A percentile compares a stretch with the other conserved stretches of the same genome.
These are phyloP conservation scores for Prunus mume DNA, from an alignment of 306 rosid species.

Conservation along the genomic window DNA sequence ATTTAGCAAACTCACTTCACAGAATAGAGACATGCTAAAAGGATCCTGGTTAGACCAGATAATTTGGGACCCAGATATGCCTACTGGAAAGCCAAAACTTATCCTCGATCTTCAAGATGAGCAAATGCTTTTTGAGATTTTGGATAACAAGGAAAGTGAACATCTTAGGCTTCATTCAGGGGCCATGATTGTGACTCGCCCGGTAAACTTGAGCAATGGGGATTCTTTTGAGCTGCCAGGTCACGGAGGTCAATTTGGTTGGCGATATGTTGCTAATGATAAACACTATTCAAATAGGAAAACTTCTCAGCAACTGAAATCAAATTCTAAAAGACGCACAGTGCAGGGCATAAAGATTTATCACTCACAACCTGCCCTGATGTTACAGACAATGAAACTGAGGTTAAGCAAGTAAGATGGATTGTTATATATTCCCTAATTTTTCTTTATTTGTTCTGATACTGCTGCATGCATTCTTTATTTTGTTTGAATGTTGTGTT, in stretches of 20 bases:
- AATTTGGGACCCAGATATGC: constrained; percentile 70
- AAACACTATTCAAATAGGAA: constrained; percentile 85
- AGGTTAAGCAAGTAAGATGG: constrained; percentile 87
- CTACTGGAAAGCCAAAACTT: constrained; percentile 65
- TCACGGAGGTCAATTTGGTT: constrained; percentile 83
- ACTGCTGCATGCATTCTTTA: background rate
- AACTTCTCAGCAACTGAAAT: constrained; percentile 89
- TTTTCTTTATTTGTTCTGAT: background rate
- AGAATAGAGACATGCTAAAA: constrained; percentile 73
- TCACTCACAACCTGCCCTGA: constrained; percentile 92
- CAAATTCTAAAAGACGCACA: constrained; percentile 84
- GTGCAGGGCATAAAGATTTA: constrained; percentile 86
- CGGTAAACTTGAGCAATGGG: constrained; percentile 49
- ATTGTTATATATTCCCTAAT: background rate
- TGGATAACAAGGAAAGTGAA: constrained; percentile 58
- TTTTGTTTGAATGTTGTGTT: background rate
- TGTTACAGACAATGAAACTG: constrained; percentile 86
- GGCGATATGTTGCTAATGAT: constrained; percentile 84
- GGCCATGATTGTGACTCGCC: constrained; percentile 69
- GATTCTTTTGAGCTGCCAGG: constrained; percentile 66
- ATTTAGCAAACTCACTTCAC: constrained; percentile 54
- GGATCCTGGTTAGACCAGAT: constrained; percentile 84
- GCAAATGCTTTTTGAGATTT: constrained; percentile 92
- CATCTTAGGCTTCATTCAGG: constrained; percentile 84
- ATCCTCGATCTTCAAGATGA: constrained; percentile 94